Percentiles rank a stretch among this genome's conserved stretches.
These are phyloP conservation scores for Starmera quercuum DNA, from an alignment of 805 yeast genomes.

Conservation along the genomic window DNA sequence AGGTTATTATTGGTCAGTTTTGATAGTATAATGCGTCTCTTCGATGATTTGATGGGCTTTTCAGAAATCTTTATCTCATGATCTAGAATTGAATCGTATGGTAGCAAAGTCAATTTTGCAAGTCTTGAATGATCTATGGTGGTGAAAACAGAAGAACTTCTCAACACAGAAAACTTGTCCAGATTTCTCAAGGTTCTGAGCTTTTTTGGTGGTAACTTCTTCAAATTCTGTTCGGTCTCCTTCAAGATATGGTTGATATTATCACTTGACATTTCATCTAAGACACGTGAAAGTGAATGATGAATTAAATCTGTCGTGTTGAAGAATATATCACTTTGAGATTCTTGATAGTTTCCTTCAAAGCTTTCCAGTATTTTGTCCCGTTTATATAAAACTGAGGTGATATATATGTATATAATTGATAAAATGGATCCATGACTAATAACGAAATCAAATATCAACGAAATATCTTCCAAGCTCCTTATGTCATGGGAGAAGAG, in stretches of 20 bases:
- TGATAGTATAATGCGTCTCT: not conserved
- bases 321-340: constrained; percentile 10
- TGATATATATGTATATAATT: constrained; percentile 53
- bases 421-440: constrained; percentile 46
- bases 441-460: constrained; percentile 65
- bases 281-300: constrained; percentile 24
- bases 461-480: constrained; percentile 39
- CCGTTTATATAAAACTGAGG: constrained; percentile 41
- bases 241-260: constrained; percentile 22
- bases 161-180: constrained; percentile 21
- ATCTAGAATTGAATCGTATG: too few species aligned
- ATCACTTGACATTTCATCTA: constrained; percentile 15
- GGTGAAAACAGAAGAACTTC: constrained; percentile 10
- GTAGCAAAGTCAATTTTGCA: too few species aligned
- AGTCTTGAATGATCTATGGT: too few species aligned
- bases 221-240: constrained; percentile 7
- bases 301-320: constrained; percentile 33
- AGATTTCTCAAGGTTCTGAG: constrained; percentile 7
- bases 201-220: constrained; percentile 1
- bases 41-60: not conserved
- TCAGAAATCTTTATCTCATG: not conserved
- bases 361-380: constrained; percentile 30
- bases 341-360: constrained; percentile 18
- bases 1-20: not conserved
- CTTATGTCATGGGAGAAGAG: constrained; percentile 66